Evolutionary conservation across 441 rosid genomes (phyloP).

Genomic region (Omphalea diandra): DNA sequence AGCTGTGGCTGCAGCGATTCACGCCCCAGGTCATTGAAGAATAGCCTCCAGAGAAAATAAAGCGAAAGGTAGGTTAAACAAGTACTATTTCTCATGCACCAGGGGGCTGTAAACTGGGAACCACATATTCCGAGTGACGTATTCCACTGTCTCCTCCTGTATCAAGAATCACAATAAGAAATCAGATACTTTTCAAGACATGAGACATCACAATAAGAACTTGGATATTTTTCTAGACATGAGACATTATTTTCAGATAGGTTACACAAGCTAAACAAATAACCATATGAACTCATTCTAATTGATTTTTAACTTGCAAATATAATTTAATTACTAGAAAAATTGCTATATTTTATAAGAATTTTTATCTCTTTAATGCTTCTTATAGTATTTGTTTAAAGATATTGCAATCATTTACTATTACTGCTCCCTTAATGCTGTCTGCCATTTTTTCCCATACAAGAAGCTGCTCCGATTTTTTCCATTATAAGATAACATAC

Average conservation of each 20-base stretch:
- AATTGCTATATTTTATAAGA: no score
- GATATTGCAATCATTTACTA: background rate
- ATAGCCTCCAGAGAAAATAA: background rate
- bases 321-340: background rate
- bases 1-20: background rate
- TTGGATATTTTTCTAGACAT: no score
- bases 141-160: conserved; percentile 76
- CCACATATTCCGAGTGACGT: conserved; percentile 75
- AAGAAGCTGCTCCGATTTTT: background rate
- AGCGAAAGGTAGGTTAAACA: background rate
- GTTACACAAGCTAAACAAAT: background rate
- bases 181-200: background rate
- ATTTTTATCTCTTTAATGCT: background rate
- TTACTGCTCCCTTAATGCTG: background rate
- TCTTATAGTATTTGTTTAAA: background rate
- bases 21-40: background rate
- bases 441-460: background rate
- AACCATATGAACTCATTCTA: background rate
- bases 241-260: background rate
- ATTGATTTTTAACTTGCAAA: background rate
- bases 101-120: conserved; percentile 90
- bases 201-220: no score
- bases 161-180: conserved; percentile 12
- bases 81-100: conserved; percentile 73
- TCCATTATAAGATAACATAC: conserved; percentile 32